phyloP scores from a whole-genome alignment of 495 filamentous ascomycete genomes.

The Tirmania nivea region DNA sequence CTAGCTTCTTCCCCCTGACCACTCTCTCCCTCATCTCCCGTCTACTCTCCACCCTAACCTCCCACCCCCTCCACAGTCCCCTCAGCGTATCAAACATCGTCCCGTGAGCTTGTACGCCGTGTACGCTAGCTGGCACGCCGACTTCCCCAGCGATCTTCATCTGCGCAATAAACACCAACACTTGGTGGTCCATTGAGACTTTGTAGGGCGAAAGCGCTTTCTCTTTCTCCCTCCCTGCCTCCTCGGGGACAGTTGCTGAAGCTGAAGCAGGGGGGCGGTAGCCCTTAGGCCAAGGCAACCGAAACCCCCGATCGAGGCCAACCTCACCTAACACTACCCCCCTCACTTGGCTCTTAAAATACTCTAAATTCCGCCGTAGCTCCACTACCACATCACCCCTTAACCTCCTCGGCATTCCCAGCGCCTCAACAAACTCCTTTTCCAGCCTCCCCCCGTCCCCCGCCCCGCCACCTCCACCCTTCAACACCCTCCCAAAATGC shows the following conservation, averaged over 20 bases:
- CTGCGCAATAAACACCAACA: conserved; percentile 52
- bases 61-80: conserved; percentile 62
- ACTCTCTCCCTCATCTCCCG: conserved; percentile 29
- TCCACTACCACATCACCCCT: conserved; percentile 37
- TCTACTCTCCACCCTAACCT: conserved; percentile 43
- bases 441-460: conserved; percentile 10
- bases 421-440: conserved; percentile 40
- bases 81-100: conserved; percentile 52
- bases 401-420: conserved; percentile 52
- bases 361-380: conserved; percentile 26
- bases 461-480: conserved; percentile 23
- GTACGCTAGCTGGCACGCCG: conserved; percentile 59
- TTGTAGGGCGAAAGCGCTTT: conserved; percentile 46
- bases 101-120: conserved; percentile 83
- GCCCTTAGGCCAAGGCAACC: conserved; percentile 35
- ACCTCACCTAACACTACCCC: conserved; percentile 65
- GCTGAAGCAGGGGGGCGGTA: neutral
- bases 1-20: conserved; percentile 1
- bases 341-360: conserved; percentile 39
- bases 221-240: conserved; percentile 16
- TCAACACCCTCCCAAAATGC: conserved; percentile 55
- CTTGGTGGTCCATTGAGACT: conserved; percentile 62
- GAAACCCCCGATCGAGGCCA: conserved; percentile 67
- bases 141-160: conserved; percentile 68
- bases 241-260: neutral